Evolutionary conservation across 1,284 basidiomycete species (phyloP).

Genomic region (Trametes sp.): DNA sequence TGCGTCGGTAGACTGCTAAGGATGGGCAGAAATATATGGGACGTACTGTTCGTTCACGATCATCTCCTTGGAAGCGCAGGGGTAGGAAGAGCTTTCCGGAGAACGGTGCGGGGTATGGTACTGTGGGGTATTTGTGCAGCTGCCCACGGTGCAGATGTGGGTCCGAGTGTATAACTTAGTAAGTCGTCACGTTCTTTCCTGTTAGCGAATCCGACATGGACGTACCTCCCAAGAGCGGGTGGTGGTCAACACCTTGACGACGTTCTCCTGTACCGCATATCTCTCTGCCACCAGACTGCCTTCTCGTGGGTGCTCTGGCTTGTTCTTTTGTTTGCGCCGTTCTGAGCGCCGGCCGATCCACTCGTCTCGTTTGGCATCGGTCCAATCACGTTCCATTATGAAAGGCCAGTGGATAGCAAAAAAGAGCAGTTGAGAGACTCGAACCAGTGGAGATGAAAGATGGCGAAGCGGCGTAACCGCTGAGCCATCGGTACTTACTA

Average conservation of each 20-base stretch:
- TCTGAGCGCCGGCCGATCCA: constrained; percentile 1
- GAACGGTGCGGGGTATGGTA: constrained; percentile 15
- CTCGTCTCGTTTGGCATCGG: constrained; percentile 1
- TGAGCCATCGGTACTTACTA: background rate
- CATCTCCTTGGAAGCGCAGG: background rate
- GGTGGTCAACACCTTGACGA: background rate
- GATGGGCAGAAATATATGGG: too few relatives aligned
- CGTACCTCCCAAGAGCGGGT: constrained; percentile 9
- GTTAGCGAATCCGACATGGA: background rate
- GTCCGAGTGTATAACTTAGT: too few relatives aligned
- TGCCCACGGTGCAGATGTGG: too few relatives aligned
- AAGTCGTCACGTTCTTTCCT: too few relatives aligned
- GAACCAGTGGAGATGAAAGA: background rate
- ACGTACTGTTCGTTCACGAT: background rate
- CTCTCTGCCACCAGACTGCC: background rate
- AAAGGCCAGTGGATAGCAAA: background rate
- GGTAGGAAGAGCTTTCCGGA: constrained; percentile 12
- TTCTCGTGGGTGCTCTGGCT: background rate
- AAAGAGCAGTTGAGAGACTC: background rate
- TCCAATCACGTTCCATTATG: constrained; percentile 8
- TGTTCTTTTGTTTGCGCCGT: background rate
- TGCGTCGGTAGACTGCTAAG: background rate
- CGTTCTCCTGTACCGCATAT: background rate
- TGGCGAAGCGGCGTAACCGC: background rate
- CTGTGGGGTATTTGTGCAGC: constrained; percentile 11